phyloP scores from a whole-genome alignment of 768 basidiomycete species.

The Hypholoma fasciculare region DNA sequence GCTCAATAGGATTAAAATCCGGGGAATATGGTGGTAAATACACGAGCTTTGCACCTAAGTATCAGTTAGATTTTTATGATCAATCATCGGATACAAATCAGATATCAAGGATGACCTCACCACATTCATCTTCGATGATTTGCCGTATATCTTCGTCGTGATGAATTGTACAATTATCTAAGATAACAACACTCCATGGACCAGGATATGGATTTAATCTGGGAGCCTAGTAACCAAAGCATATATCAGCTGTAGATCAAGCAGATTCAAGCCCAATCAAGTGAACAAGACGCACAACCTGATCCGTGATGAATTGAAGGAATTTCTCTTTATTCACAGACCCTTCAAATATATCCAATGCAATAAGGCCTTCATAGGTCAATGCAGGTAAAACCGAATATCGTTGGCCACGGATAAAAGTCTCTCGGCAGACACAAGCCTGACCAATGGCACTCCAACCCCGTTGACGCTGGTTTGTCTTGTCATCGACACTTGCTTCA shows the following conservation, averaged over 20 bases:
- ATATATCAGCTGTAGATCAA: background rate
- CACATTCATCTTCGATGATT: conserved; percentile 28
- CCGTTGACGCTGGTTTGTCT: conserved; percentile 14
- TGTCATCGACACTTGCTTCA: conserved; percentile 26
- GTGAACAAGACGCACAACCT: background rate
- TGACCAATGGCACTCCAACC: conserved; percentile 21
- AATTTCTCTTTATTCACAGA: conserved; percentile 29
- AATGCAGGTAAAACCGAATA: conserved; percentile 24
- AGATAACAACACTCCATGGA: conserved; percentile 32
- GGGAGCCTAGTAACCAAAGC: conserved; percentile 18
- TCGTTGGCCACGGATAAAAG: conserved; percentile 12
- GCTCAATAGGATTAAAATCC: conserved; percentile 31
- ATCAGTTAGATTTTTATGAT: too few relatives aligned
- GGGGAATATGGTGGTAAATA: conserved; percentile 34
- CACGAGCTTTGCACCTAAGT: conserved; percentile 17
- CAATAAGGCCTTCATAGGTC: conserved; percentile 23
- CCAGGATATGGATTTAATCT: conserved; percentile 33
- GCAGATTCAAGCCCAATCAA: background rate
- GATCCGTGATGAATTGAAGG: background rate
- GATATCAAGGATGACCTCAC: conserved; percentile 15
- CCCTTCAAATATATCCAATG: conserved; percentile 29
- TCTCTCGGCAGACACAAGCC: conserved; percentile 21
- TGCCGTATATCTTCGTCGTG: conserved; percentile 35
- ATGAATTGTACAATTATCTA: conserved; percentile 43
- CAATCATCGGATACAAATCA: conserved; percentile 5